These are phyloP conservation scores for Saccharum hybrid DNA, from an alignment of 202 grass and related monocot species.

Conservation along the genomic window DNA sequence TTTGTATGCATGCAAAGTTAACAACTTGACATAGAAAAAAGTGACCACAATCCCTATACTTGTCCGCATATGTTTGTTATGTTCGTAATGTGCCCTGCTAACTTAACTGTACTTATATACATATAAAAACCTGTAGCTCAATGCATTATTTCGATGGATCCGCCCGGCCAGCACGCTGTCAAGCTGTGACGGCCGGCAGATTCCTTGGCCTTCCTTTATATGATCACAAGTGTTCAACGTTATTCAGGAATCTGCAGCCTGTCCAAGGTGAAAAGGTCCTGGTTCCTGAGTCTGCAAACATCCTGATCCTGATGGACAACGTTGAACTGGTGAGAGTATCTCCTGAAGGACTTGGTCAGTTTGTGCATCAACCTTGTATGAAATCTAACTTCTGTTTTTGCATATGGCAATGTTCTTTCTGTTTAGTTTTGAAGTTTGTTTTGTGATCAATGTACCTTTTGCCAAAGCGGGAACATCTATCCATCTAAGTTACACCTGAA, in stretches of 20 bases:
- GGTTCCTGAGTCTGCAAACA: not conserved
- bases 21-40: not conserved
- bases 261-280: not conserved
- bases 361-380: not conserved
- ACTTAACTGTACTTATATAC: not conserved
- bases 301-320: constrained; percentile 13
- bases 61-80: not conserved
- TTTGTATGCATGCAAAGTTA: not conserved
- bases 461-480: not conserved
- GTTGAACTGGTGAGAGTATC: not conserved
- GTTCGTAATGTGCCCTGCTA: not conserved
- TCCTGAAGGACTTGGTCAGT: not conserved
- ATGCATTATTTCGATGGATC: not conserved
- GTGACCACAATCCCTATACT: not conserved
- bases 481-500: not conserved
- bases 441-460: not conserved
- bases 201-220: constrained; percentile 7
- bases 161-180: not conserved
- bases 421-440: not conserved
- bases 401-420: not conserved
- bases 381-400: not conserved
- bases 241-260: not conserved
- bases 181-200: not conserved
- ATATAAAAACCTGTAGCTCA: not conserved
- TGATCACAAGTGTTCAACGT: not conserved